Conservation (phyloP, 805 yeast species). For the Candida orba region DNA sequence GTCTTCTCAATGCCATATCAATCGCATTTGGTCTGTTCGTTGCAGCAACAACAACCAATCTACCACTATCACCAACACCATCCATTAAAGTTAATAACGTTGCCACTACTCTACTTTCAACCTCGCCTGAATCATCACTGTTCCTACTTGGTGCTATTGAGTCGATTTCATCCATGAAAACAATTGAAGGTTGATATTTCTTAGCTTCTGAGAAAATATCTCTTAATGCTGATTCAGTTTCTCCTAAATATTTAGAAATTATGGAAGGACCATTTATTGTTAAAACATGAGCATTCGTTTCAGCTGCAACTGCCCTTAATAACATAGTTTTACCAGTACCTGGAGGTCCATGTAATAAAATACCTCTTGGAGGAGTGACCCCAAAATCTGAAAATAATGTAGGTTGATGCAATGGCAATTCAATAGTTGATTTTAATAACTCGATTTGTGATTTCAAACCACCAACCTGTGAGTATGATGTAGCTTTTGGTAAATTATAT, state of each 20-base stretch:
- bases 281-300: conserved; percentile 73
- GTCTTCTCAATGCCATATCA: conserved; percentile 71
- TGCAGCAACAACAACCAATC: conserved; percentile 65
- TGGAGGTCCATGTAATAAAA: conserved; percentile 91
- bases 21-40: conserved; percentile 65
- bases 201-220: conserved; percentile 79
- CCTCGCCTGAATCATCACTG: conserved; percentile 83
- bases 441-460: conserved; percentile 65
- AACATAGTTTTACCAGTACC: conserved; percentile 96
- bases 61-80: conserved; percentile 58
- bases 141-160: conserved; percentile 82
- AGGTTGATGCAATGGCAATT: conserved; percentile 76
- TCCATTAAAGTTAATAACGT: conserved; percentile 80
- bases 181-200: conserved; percentile 77
- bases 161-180: conserved; percentile 90
- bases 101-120: conserved; percentile 86
- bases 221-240: conserved; percentile 82
- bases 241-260: conserved; percentile 89
- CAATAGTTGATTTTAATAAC: conserved; percentile 56
- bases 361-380: conserved; percentile 89
- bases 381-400: conserved; percentile 73
- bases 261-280: conserved; percentile 87
- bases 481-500: conserved; percentile 36
- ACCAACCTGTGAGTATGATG: conserved; percentile 57
- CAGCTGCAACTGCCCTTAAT: conserved; percentile 73